Percentiles rank a stretch among this genome's conserved stretches.
Evolutionary conservation across 192 early-diverging fungal species (phyloP).

Genomic region (Backusella mclennaniae): DNA sequence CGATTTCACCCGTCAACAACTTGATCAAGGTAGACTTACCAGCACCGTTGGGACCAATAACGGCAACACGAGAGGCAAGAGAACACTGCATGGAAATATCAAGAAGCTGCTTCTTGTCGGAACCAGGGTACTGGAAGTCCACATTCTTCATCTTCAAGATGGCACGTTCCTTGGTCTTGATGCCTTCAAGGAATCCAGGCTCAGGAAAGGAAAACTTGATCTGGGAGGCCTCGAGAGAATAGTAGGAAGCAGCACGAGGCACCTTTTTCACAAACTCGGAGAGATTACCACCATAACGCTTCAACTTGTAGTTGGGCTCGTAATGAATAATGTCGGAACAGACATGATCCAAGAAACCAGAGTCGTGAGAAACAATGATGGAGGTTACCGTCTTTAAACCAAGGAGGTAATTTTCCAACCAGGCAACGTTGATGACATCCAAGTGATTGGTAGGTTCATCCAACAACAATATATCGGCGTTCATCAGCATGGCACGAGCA

Average conservation of each 20-base stretch:
- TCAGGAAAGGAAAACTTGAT: constrained; percentile 71
- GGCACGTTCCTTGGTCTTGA: constrained; percentile 73
- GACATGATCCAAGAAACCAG: constrained; percentile 77
- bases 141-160: constrained; percentile 76
- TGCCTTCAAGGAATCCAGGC: constrained; percentile 71
- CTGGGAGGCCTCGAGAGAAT: constrained; percentile 63
- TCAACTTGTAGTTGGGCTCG: constrained; percentile 69
- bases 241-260: constrained; percentile 78
- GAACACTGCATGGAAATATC: constrained; percentile 65
- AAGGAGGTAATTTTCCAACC: constrained; percentile 70
- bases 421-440: constrained; percentile 62
- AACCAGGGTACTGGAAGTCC: constrained; percentile 70
- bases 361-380: constrained; percentile 87
- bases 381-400: constrained; percentile 71
- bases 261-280: constrained; percentile 76
- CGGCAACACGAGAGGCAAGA: constrained; percentile 76
- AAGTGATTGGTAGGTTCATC: constrained; percentile 89
- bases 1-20: constrained; percentile 77
- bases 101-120: constrained; percentile 54
- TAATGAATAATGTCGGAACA: constrained; percentile 86
- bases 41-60: constrained; percentile 77
- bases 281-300: constrained; percentile 78
- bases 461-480: constrained; percentile 80
- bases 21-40: constrained; percentile 72
- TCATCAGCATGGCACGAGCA: constrained; percentile 80